Evolutionary conservation across 2,329 filamentous ascomycete species (phyloP), one percentile per base, ranked within the genome.

Genomic region (Ploettnerulaceae sp.): DNA sequence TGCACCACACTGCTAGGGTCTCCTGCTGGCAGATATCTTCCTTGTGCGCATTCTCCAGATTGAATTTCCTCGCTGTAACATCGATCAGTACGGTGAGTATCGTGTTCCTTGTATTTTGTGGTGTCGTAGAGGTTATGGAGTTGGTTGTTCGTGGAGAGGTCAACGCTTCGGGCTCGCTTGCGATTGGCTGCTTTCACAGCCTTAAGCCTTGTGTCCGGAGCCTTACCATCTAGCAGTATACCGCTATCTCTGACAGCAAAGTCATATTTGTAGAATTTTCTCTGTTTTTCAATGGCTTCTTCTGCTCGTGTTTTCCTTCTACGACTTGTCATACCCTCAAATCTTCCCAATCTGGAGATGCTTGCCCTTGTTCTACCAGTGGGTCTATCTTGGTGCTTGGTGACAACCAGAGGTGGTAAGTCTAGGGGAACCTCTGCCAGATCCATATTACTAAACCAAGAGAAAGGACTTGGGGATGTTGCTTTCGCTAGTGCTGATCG

Each of bases 141-240:
- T 15, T 33, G 25, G 18, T 35, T 42, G 17, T 25, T 7, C 3
- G 15, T 21, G n/a, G 36, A 7, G 29, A 44, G 18, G 35, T 45
- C 21, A 25, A 36, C n/a, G 18, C 21, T 43, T 20, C 7, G 24
- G 14, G 36, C 21, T 55, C 49, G 49, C 52, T 52, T 55, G 26
- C 40, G 36, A 48, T 52, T 50, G 47, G 48, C 24, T 34, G 24
- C 37, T 42, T 46, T 3, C 8, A 7, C 12, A 8, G 4, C 35
- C 33, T 32, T n/a, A 15, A 38, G 38, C 36, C 36, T 44, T 20
- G 38, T 24, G 33, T 18, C 22, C 15, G 25, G 33, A 28, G 12
- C 38, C 37, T 43, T 34, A 17, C 11, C 14, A 15, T 45, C 35
- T 3, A 29, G 14, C 12, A 24, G n/a, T 22, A 35, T 14, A n/a